These are phyloP conservation scores for Leptosphaerulina australis DNA, from an alignment of 2,329 filamentous ascomycete species.

Conservation along the genomic window DNA sequence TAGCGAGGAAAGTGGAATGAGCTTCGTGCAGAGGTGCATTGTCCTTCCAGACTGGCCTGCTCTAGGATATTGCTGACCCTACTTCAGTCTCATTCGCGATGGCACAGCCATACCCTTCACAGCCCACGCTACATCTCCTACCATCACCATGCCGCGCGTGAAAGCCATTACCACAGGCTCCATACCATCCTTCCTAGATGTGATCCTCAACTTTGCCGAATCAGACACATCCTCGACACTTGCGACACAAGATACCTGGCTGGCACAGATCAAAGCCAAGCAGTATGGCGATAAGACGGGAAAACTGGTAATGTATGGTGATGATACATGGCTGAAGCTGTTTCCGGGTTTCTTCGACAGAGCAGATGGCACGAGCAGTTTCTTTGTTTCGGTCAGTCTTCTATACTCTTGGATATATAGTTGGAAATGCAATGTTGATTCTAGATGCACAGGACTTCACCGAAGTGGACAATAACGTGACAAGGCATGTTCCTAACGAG, in stretches of 20 bases:
- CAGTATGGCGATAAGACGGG: conserved; percentile 52
- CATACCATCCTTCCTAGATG: conserved; percentile 96
- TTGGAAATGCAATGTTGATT: conserved; percentile 41
- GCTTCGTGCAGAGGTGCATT: conserved; percentile 81
- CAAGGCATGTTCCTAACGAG: conserved; percentile 81
- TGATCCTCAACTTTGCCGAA: conserved; percentile 95
- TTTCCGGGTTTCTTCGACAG: conserved; percentile 89
- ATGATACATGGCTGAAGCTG: conserved; percentile 97
- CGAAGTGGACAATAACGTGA: conserved; percentile 97
- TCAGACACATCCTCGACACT: conserved; percentile 89
- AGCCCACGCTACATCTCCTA: conserved; percentile 93
- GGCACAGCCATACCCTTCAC: conserved; percentile 91
- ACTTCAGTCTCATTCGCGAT: conserved; percentile 74
- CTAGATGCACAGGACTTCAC: conserved; percentile 76
- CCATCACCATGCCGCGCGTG: conserved; percentile 96
- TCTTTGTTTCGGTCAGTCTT: conserved; percentile 87
- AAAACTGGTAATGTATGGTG: conserved; percentile 91
- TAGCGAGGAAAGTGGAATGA: conserved; percentile 76
- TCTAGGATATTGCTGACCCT: conserved; percentile 6
- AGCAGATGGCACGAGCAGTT: conserved; percentile 91
- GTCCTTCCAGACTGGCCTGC: not conserved
- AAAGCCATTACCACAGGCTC: conserved; percentile 98
- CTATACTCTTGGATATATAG: conserved; percentile 37
- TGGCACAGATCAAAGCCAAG: conserved; percentile 82
- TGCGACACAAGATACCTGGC: conserved; percentile 90